Evolutionary conservation across 2,329 filamentous ascomycete genomes (phyloP).

Genomic region (Alternaria solani): DNA sequence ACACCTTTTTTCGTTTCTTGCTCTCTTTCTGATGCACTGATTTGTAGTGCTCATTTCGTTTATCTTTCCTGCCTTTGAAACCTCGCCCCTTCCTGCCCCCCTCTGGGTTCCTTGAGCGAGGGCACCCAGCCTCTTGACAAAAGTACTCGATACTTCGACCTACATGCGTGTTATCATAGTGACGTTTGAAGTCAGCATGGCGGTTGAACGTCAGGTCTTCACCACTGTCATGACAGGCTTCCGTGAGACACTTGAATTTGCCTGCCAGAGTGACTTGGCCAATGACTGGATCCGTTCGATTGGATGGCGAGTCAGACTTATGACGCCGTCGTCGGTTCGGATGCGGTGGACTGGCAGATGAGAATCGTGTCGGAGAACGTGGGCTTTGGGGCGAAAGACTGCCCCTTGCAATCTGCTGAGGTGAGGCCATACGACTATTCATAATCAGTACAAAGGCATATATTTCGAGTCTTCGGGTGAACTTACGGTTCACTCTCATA

Average conservation of each 20-base stretch:
- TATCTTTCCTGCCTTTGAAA: slow-evolving; percentile 42
- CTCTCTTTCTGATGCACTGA: slow-evolving; percentile 30
- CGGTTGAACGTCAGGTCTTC: slow-evolving; percentile 34
- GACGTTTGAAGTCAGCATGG: slow-evolving; percentile 44
- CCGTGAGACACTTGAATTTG: slow-evolving; percentile 35
- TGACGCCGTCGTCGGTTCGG: neutral
- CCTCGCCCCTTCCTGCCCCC: slow-evolving; percentile 33
- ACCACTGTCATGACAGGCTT: slow-evolving; percentile 18
- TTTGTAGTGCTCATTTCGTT: slow-evolving; percentile 39
- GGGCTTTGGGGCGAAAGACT: neutral
- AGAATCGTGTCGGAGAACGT: neutral
- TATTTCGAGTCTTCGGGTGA: neutral
- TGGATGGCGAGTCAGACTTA: neutral
- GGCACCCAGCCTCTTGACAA: slow-evolving; percentile 32
- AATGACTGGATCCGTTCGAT: slow-evolving; percentile 18
- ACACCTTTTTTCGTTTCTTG: slow-evolving; percentile 12
- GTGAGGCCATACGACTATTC: neutral
- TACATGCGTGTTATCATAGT: slow-evolving; percentile 33
- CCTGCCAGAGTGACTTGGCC: slow-evolving; percentile 36
- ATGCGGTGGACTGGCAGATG: neutral
- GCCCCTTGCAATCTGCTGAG: neutral
- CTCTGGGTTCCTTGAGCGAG: slow-evolving; percentile 21
- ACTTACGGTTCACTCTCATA: neutral
- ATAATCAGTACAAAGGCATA: neutral
- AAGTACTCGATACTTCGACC: slow-evolving; percentile 28